These are phyloP conservation scores for Actinomucor elegans DNA, from an alignment of 371 early-diverging fungal species.

Conservation along the genomic window DNA sequence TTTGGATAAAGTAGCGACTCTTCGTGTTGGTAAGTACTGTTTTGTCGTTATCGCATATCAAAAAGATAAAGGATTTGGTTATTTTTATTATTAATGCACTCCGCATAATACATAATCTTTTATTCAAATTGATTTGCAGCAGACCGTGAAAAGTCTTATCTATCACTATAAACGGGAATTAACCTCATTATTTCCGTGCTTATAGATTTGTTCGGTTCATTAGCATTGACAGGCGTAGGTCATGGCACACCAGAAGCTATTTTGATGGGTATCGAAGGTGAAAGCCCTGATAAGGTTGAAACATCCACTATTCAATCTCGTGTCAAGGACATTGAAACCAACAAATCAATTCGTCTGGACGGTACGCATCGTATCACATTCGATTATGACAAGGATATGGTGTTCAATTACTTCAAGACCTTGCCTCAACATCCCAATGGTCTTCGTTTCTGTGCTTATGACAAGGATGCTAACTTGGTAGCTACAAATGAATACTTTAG, in stretches of 20 bases:
- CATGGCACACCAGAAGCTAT: slow-evolving; percentile 94
- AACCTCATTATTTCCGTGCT: background rate
- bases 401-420: slow-evolving; percentile 83
- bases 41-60: too few species aligned
- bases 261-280: slow-evolving; percentile 91
- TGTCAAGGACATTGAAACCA: slow-evolving; percentile 70
- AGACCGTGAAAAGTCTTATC: slow-evolving; percentile 7
- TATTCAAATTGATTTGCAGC: too few species aligned
- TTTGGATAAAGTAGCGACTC: slow-evolving; percentile 64
- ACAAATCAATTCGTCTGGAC: slow-evolving; percentile 70
- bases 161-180: slow-evolving; percentile 2
- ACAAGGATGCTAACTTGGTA: slow-evolving; percentile 74
- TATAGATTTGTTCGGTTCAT: slow-evolving; percentile 87
- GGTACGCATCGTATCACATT: slow-evolving; percentile 80
- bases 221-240: slow-evolving; percentile 93
- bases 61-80: too few species aligned
- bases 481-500: slow-evolving; percentile 95
- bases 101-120: too few species aligned
- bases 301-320: slow-evolving; percentile 77
- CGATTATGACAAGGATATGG: slow-evolving; percentile 78
- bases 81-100: too few species aligned
- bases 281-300: slow-evolving; percentile 88
- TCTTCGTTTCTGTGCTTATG: slow-evolving; percentile 89
- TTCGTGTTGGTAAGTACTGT: slow-evolving; percentile 64
- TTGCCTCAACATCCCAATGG: slow-evolving; percentile 96